Percentiles rank a stretch among this genome's conserved stretches.
Evolutionary conservation across 169 alveolate genomes (phyloP).

Genomic region (Eimeria maxima): DNA sequence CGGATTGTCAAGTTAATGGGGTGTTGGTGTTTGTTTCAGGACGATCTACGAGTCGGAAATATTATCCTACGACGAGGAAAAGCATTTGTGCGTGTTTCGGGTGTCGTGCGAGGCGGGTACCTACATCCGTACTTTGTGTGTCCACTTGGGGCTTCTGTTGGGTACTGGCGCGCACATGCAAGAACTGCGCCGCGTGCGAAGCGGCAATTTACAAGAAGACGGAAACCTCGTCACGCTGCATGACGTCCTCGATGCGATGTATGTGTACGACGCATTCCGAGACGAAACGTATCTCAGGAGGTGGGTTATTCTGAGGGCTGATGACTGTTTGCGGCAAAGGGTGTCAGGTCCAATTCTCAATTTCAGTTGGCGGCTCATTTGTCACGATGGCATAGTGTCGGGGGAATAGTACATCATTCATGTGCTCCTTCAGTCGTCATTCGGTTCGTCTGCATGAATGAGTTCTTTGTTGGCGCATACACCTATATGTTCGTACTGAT

Average conservation of each 20-base stretch:
- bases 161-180: slow-evolving; percentile 99
- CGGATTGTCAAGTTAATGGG: too few species aligned
- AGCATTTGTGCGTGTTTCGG: slow-evolving; percentile 98
- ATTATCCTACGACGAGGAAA: slow-evolving; percentile 98
- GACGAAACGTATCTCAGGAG: slow-evolving; percentile 97
- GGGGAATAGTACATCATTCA: neutral
- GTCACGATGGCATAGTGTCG: neutral
- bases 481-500: neutral
- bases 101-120: slow-evolving; percentile 99
- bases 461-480: neutral
- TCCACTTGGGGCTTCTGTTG: slow-evolving; percentile 98
- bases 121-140: slow-evolving; percentile 99
- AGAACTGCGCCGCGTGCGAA: slow-evolving; percentile 99
- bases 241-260: slow-evolving; percentile 99
- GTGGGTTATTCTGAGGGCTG: neutral
- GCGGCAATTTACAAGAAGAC: slow-evolving; percentile 92
- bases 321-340: neutral
- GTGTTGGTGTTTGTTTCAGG: slow-evolving; percentile 84
- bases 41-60: slow-evolving; percentile 98
- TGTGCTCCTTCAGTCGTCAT: too few species aligned
- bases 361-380: neutral
- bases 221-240: slow-evolving; percentile 99
- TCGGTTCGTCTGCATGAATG: too few species aligned
- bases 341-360: neutral
- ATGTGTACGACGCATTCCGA: slow-evolving; percentile 89